Evolutionary conservation across 352 stramenopile species (phyloP).

Genomic region (Pythium phragmitis): DNA sequence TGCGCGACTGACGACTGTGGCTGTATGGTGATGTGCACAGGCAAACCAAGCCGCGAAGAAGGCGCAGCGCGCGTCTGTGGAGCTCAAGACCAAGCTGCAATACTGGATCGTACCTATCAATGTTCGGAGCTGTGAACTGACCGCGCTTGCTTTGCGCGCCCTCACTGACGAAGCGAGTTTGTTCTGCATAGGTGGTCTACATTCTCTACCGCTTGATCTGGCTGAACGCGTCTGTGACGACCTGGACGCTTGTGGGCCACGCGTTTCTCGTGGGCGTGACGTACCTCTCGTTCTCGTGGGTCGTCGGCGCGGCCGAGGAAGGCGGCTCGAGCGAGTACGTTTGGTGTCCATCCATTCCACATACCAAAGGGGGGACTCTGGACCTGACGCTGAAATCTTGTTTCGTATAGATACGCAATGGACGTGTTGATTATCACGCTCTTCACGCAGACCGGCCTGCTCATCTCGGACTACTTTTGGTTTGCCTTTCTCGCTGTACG

Average conservation of each 20-base stretch:
- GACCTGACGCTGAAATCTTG: background rate
- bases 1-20: background rate
- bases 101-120: conserved; percentile 83
- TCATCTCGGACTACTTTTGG: conserved; percentile 89
- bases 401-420: conserved; percentile 53
- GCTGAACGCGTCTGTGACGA: conserved; percentile 61
- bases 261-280: conserved; percentile 60
- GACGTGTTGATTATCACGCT: conserved; percentile 84
- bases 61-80: conserved; percentile 62
- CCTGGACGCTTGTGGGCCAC: conserved; percentile 72
- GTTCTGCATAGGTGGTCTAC: conserved; percentile 49
- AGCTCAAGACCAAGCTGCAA: conserved; percentile 70
- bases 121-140: conserved; percentile 21
- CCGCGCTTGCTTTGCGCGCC: no score
- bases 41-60: conserved; percentile 88
- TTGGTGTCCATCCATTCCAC: background rate
- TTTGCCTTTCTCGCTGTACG: conserved; percentile 72
- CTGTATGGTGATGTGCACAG: conserved; percentile 8
- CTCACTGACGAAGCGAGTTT: background rate
- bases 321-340: conserved; percentile 74
- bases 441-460: conserved; percentile 68
- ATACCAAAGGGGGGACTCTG: background rate
- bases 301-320: conserved; percentile 73
- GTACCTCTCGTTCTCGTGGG: conserved; percentile 82
- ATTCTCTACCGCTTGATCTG: conserved; percentile 76